Evolutionary conservation across 176 grass and related monocot genomes (phyloP).

Genomic region (Chrysopogon serrulatus): DNA sequence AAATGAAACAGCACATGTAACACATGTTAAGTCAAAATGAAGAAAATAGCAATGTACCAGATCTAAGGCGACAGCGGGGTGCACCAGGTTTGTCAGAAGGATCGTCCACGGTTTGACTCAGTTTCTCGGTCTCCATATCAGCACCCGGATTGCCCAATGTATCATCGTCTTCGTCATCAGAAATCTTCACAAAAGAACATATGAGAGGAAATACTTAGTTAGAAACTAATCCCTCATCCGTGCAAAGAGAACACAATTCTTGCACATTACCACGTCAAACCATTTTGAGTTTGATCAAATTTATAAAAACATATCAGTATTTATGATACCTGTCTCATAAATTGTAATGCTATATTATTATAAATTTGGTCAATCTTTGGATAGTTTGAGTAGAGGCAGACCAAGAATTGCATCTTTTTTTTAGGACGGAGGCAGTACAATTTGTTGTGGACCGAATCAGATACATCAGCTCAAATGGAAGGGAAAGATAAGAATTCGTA

Average conservation of each 20-base stretch:
- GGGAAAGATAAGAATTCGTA: neutral
- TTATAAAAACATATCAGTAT: too few relatives aligned
- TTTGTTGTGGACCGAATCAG: neutral
- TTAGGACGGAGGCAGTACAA: neutral
- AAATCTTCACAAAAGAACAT: conserved; percentile 34
- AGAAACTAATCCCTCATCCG: neutral
- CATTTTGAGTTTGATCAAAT: too few relatives aligned
- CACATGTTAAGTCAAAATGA: neutral
- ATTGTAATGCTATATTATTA: neutral
- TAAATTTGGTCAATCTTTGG: neutral
- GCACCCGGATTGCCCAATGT: conserved; percentile 27
- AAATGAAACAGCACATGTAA: neutral
- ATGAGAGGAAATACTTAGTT: neutral
- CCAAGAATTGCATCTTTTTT: neutral
- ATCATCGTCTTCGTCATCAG: conserved; percentile 62
- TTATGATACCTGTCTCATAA: neutral
- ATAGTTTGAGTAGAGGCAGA: neutral
- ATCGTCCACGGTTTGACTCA: conserved; percentile 21
- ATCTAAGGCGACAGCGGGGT: conserved; percentile 39
- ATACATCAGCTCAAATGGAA: neutral
- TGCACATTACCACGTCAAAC: neutral
- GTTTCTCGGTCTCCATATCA: conserved; percentile 49
- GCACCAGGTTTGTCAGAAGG: conserved; percentile 28
- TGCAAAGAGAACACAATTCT: neutral
- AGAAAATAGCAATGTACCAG: conserved; percentile 37